Base-by-base conservation (phyloP, 2,329 filamentous ascomycete species). In the Alternaria alternata region DNA sequence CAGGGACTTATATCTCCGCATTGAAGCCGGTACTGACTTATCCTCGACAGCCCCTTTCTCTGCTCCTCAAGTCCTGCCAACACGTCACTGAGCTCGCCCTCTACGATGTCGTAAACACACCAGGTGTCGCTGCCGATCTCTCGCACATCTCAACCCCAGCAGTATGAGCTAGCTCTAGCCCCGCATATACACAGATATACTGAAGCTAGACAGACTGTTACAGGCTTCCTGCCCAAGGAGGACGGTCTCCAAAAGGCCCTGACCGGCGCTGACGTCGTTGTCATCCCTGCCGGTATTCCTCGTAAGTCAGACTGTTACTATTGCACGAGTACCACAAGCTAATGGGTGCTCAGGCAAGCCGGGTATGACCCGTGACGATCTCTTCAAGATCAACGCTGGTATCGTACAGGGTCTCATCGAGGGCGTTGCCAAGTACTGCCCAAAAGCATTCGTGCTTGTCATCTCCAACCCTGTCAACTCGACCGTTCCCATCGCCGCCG, bases 381-480 rank as follows among this genome's bases (percentile, higher is more conserved):
- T 99, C 61, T 99, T 99, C 91, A 97, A 97, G 85, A 97, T 97
- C 87, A 99, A 99, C 81, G 95, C 95, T 63, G 92, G 94, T 75
- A 99, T 99, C 78, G 95, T 99, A 78, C 93, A 95, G 84, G 93
- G 92, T 72, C 87, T 99, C 70, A 90, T 96, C 73, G 91, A 96
- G 85, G 89, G 91, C 54, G 88, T 93, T 74, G 93, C 94, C 72
- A 89, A 97, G 79, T 88, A 91, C 77, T 90, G 89, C 79, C 95
- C 95, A 79, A 96, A 97, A 81, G 95, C 95, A 57, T 97, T 90
- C 84, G 89, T 97, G 79, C 89, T 98, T 68, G 89, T 99, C 85
- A 99, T 99, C 82, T 98, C 94, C 76, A 99, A 99, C 88, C 95
- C 95, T 61, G 95, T 99, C 82, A 99, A 99, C 90, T 97, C 93